Percentiles rank a stretch among this genome's conserved stretches.
Conservation (phyloP, 768 basidiomycete species). For the Lactarius akahatsu region DNA sequence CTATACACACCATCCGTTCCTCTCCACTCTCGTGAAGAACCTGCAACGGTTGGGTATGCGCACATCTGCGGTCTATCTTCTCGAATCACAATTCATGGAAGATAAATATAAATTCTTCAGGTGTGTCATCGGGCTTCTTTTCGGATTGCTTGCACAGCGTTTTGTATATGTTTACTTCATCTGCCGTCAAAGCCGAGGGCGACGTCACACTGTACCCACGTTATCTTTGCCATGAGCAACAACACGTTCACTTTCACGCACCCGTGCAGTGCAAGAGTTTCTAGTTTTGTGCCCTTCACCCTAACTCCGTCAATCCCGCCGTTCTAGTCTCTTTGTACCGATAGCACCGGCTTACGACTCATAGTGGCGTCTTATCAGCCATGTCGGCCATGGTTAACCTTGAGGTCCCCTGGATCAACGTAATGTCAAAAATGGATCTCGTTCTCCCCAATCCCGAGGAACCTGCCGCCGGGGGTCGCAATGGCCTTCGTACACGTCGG, state of each 20-base stretch:
- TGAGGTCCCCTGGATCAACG: slow-evolving; percentile 94
- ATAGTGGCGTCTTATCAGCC: slow-evolving; percentile 89
- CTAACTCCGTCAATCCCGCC: slow-evolving; percentile 24
- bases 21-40: slow-evolving; percentile 83
- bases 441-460: slow-evolving; percentile 68
- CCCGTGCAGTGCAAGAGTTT: not conserved
- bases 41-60: slow-evolving; percentile 76
- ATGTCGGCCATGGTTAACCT: slow-evolving; percentile 99
- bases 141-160: slow-evolving; percentile 19
- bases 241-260: slow-evolving; percentile 3
- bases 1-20: slow-evolving; percentile 97
- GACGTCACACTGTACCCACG: slow-evolving; percentile 14
- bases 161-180: slow-evolving; percentile 8
- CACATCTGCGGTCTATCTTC: slow-evolving; percentile 85
- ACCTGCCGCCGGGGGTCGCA: slow-evolving; percentile 54
- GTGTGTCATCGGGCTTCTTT: slow-evolving; percentile 38
- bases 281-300: slow-evolving; percentile 18
- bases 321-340: slow-evolving; percentile 7
- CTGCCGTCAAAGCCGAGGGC: slow-evolving; percentile 4
- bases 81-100: slow-evolving; percentile 99
- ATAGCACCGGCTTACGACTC: slow-evolving; percentile 24
- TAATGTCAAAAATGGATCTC: slow-evolving; percentile 99
- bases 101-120: slow-evolving; percentile 98
- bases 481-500: slow-evolving; percentile 67
- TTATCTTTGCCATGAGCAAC: slow-evolving; percentile 9